These are phyloP conservation scores for Paramecium primaurelia DNA, from an alignment of 73 alveolate genomes.

Conservation along the genomic window DNA sequence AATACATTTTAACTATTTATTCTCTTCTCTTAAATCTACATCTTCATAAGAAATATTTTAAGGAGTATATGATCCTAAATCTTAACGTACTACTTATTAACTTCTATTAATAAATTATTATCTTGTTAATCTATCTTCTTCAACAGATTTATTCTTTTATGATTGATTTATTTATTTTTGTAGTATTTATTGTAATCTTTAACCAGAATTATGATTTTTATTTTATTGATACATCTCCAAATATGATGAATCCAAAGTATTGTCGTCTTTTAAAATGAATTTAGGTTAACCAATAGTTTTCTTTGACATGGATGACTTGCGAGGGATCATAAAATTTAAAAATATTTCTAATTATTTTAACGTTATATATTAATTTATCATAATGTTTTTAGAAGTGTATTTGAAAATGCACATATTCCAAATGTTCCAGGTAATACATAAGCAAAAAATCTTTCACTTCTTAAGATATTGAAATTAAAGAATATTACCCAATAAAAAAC, in stretches of 20 bases:
- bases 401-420: not conserved
- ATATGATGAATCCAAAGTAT: slow-evolving; percentile 34
- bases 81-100: slow-evolving; percentile 24
- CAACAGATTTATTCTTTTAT: slow-evolving; percentile 9
- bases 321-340: slow-evolving; percentile 30
- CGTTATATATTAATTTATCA: slow-evolving; percentile 22
- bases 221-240: not conserved
- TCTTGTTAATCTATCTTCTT: slow-evolving; percentile 21
- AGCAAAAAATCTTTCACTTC: slow-evolving; percentile 15
- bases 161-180: slow-evolving; percentile 20
- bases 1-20: slow-evolving; percentile 22
- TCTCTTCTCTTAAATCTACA: not conserved
- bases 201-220: slow-evolving; percentile 3
- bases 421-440: not conserved
- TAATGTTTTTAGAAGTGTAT: not conserved
- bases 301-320: slow-evolving; percentile 20
- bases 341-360: not conserved
- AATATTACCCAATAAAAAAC: not conserved
- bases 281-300: not conserved
- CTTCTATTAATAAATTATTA: slow-evolving; percentile 45
- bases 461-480: not conserved
- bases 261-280: not conserved
- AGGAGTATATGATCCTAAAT: slow-evolving; percentile 22
- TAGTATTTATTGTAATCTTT: not conserved
- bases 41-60: not conserved